Evolutionary conservation across 1,284 basidiomycete species (phyloP).

Genomic region (Apiotrichum brassicae): DNA sequence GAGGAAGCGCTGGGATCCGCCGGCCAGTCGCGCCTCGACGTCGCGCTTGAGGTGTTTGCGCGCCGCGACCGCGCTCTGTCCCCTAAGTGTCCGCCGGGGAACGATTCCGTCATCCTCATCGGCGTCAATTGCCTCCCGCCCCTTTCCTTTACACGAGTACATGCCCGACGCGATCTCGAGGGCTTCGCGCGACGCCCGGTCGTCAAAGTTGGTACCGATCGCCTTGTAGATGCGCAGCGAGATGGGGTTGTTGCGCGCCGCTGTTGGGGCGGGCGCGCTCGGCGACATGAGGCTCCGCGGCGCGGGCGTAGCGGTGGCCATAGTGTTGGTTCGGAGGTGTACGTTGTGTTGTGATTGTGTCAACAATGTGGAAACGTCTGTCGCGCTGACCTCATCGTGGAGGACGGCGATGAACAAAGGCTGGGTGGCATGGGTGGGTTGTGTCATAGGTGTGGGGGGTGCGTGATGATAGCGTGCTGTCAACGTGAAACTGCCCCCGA

Average conservation of each 20-base stretch:
- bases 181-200: constrained; percentile 69
- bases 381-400: not conserved
- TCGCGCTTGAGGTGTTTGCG: constrained; percentile 73
- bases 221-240: constrained; percentile 81
- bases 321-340: no score
- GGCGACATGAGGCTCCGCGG: not conserved
- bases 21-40: constrained; percentile 70
- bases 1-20: constrained; percentile 73
- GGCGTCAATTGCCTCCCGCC: not conserved
- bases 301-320: not conserved
- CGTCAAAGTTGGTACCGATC: constrained; percentile 69
- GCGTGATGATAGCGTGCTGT: no score
- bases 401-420: no score
- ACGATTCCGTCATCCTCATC: constrained; percentile 37
- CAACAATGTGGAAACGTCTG: not conserved
- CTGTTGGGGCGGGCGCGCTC: constrained; percentile 22
- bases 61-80: constrained; percentile 53
- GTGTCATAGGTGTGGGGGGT: no score
- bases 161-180: constrained; percentile 73
- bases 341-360: no score
- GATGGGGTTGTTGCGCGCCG: constrained; percentile 54
- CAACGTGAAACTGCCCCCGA: no score
- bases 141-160: constrained; percentile 47
- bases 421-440: no score
- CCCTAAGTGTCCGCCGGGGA: constrained; percentile 33